Conservation (phyloP, 1,139 yeast genomes). For the Candida pseudoviswanathii region DNA sequence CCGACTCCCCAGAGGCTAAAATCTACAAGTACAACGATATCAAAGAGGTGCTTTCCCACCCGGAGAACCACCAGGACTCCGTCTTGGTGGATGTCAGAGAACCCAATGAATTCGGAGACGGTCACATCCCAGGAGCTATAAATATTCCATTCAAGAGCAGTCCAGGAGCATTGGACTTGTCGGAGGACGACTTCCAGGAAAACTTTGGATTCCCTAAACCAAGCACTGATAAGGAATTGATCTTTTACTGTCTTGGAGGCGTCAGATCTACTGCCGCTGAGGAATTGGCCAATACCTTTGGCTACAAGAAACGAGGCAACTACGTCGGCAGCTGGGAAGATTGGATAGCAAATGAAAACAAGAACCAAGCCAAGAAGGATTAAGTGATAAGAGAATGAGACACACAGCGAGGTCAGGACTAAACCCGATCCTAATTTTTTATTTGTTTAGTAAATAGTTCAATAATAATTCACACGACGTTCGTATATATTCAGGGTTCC, state of each 20-base stretch:
- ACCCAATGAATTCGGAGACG: slow-evolving; percentile 74
- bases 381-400: neutral
- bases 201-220: slow-evolving; percentile 89
- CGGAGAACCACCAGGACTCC: slow-evolving; percentile 38
- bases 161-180: slow-evolving; percentile 89
- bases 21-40: slow-evolving; percentile 58
- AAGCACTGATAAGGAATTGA: slow-evolving; percentile 62
- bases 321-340: slow-evolving; percentile 85
- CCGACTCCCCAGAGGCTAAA: slow-evolving; percentile 48
- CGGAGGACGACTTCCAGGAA: slow-evolving; percentile 76
- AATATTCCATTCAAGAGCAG: slow-evolving; percentile 89
- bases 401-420: neutral
- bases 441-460: slow-evolving; percentile 11
- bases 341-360: slow-evolving; percentile 63
- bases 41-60: slow-evolving; percentile 47
- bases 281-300: slow-evolving; percentile 87
- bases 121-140: slow-evolving; percentile 79
- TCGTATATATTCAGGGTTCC: neutral
- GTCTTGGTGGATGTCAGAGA: slow-evolving; percentile 89
- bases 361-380: slow-evolving; percentile 7
- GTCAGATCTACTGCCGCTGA: slow-evolving; percentile 91
- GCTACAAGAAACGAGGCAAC: slow-evolving; percentile 76
- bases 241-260: slow-evolving; percentile 93
- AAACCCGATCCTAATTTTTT: neutral
- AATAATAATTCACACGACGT: neutral